Conservation (phyloP, 331 rosid species). For the Acacia concinna region DNA sequence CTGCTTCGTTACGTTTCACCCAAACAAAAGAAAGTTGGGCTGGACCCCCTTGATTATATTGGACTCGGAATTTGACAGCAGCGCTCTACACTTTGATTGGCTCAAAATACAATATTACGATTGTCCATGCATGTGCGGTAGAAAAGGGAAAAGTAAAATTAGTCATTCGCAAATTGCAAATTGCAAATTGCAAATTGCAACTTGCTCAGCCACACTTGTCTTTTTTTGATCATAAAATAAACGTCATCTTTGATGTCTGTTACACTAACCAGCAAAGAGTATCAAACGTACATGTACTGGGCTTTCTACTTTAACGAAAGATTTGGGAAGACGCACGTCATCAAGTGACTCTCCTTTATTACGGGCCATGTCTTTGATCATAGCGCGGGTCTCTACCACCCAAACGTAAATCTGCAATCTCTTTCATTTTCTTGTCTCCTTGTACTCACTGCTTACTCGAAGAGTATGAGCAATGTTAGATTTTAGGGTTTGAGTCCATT, state of each 20-base stretch:
- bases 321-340: conserved; percentile 83
- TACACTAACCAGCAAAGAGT: background rate
- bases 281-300: background rate
- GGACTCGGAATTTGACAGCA: background rate
- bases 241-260: background rate
- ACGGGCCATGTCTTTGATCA: conserved; percentile 49
- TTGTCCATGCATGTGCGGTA: background rate
- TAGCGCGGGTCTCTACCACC: conserved; percentile 62
- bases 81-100: background rate
- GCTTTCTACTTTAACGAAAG: conserved; percentile 60
- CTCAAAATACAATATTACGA: background rate
- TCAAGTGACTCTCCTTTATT: conserved; percentile 88
- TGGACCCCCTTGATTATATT: background rate
- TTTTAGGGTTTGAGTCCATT: too few relatives aligned
- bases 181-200: background rate
- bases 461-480: too few relatives aligned
- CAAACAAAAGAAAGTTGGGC: background rate
- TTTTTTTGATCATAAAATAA: background rate
- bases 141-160: background rate
- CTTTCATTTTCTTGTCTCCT: background rate
- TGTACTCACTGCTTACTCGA: background rate
- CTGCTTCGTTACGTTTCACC: background rate
- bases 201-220: background rate
- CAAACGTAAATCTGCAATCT: conserved; percentile 38
- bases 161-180: background rate